phyloP scores from a whole-genome alignment of 1,139 yeast genomes.

The Hansenula lynferdii region DNA sequence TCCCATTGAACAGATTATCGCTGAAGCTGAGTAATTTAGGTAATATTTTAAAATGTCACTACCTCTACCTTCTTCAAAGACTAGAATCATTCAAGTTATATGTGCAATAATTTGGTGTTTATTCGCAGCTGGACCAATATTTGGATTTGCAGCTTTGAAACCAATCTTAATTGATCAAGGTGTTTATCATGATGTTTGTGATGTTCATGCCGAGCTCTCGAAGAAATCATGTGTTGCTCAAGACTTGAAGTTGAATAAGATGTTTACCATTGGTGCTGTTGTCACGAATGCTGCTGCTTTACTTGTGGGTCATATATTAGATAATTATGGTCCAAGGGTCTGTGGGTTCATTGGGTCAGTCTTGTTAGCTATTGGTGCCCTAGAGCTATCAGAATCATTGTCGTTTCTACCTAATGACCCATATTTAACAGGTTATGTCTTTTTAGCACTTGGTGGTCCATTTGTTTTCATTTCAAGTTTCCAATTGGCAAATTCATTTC shows the following conservation, averaged over 20 bases:
- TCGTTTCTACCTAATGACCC: conserved; percentile 37
- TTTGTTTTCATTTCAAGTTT: conserved; percentile 77
- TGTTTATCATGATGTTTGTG: conserved; percentile 63
- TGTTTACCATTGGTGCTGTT: conserved; percentile 85
- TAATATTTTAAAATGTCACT: neutral
- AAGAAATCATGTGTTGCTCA: conserved; percentile 56
- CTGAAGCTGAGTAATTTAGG: too few species aligned
- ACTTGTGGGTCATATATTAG: conserved; percentile 75
- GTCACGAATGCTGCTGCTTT: conserved; percentile 82
- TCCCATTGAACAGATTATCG: too few species aligned
- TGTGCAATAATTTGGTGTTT: conserved; percentile 87
- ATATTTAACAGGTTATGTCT: conserved; percentile 57
- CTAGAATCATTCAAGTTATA: conserved; percentile 36
- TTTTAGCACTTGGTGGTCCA: conserved; percentile 79
- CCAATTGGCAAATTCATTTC: conserved; percentile 72
- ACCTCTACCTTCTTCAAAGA: conserved; percentile 24
- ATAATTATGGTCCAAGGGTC: conserved; percentile 72
- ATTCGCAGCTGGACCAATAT: conserved; percentile 87
- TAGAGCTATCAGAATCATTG: conserved; percentile 37
- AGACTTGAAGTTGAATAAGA: conserved; percentile 72
- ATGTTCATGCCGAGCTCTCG: conserved; percentile 52
- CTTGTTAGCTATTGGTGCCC: conserved; percentile 48
- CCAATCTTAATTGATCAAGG: conserved; percentile 75
- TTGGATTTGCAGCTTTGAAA: conserved; percentile 92
- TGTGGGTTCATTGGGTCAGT: conserved; percentile 73